Percentiles rank a stretch among this genome's conserved stretches.
Evolutionary conservation across 768 basidiomycete genomes (phyloP).

Genomic region (Mycena leptocephala): DNA sequence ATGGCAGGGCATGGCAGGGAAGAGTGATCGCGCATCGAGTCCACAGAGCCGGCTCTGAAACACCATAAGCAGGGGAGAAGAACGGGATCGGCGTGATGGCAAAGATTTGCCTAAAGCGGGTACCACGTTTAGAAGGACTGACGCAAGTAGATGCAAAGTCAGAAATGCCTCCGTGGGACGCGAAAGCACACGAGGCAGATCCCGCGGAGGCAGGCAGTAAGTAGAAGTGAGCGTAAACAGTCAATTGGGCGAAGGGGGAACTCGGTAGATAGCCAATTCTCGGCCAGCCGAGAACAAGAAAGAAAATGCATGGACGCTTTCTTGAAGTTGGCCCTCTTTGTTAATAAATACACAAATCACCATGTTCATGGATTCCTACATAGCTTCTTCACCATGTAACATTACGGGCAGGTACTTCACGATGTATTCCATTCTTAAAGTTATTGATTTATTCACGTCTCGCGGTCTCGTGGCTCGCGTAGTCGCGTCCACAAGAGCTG

Average conservation of each 20-base stretch:
- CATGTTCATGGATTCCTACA: no score
- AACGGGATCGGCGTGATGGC: constrained; percentile 22
- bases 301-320: background rate
- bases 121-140: constrained; percentile 2
- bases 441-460: no score
- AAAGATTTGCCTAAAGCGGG: background rate
- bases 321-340: no score
- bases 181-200: background rate
- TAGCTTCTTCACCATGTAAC: no score
- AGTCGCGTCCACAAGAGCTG: no score
- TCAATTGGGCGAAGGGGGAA: no score
- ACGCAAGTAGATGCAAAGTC: no score
- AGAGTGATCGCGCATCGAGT: background rate
- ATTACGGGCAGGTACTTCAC: no score
- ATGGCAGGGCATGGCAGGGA: constrained; percentile 18
- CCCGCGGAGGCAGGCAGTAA: background rate
- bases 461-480: no score
- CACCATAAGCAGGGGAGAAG: background rate
- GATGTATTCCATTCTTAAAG: no score
- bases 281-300: background rate
- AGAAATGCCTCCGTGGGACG: background rate
- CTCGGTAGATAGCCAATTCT: background rate
- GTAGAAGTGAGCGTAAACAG: no score
- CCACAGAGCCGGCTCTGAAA: background rate
- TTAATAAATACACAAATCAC: no score